Evolutionary conservation across 306 rosid genomes (phyloP), one percentile per base, ranked within the genome.

Genomic region (Abrus precatorius): DNA sequence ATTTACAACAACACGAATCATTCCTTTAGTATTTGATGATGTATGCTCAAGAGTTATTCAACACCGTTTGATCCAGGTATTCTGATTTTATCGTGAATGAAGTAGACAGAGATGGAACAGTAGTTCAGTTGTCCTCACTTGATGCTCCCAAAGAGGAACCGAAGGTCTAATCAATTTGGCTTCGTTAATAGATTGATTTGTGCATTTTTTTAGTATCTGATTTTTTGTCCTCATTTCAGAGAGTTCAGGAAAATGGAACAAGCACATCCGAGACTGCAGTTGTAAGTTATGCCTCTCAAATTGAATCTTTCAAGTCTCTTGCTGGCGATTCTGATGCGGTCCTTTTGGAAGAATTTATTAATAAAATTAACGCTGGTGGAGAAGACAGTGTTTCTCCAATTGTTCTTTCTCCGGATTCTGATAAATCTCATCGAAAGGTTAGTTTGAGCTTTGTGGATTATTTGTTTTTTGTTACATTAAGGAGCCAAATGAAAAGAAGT

Each of bases 21-120:
- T 36, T 36, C 40, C 40, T 36, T 2, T 36, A 36, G 64, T 7
- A 40, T 36, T 20, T 20, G 20, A 20, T 20, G 20, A 20, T 20
- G 20, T 20, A 20, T 20, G 3, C 43, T 77, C 10, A 67, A 78
- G 14, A 5, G 68, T 69, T 59, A 45, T 56, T 56, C 69, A 48
- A 56, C 63, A 12, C 3, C 49, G 43, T 49, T 74, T 87, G 79
- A 57, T 86, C 1, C 64, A 95, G 98, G 90, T 95, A 95, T 78
- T 90, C 98, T 67, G 99, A 93, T 82, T 95, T 95, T 80, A 93
- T 95, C 55, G 98, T 95, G 40, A 86, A 95, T 11, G 98, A 95
- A 91, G 99, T 95, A n/a, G 98, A 89, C 74, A 75, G 36, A 1
- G 95, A 89, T 47, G 97, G 91, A 77, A 77, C 89, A 49, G 91